Conservation (phyloP, 1,139 yeast genomes). For the Candida glucosophila region DNA sequence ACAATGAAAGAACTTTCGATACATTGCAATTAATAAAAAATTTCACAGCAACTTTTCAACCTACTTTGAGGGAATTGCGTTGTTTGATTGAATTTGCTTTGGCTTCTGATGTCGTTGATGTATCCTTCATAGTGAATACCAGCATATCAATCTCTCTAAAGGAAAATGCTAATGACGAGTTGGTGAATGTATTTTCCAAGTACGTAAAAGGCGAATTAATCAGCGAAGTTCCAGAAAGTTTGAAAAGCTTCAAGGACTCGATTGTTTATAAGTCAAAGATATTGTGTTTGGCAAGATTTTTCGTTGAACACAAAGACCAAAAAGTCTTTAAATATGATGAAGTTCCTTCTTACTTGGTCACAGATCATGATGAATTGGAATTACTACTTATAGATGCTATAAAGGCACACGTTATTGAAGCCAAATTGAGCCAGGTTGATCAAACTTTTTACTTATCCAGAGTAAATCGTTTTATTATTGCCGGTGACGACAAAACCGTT, state of each 20-base stretch:
- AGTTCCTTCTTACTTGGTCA: conserved; percentile 22
- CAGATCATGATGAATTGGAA: conserved; percentile 31
- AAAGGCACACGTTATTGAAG: conserved; percentile 38
- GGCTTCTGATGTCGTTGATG: conserved; percentile 33
- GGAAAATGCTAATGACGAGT: conserved; percentile 13
- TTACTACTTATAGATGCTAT: conserved; percentile 35
- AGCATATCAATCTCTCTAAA: conserved; percentile 28
- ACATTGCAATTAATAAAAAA: conserved; percentile 30
- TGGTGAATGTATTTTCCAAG: conserved; percentile 20
- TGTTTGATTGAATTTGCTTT: conserved; percentile 30
- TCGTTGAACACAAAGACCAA: conserved; percentile 18
- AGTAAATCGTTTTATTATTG: conserved; percentile 34
- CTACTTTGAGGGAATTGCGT: conserved; percentile 21
- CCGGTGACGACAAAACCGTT: conserved; percentile 25
- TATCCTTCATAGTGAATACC: conserved; percentile 35
- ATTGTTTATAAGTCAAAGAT: conserved; percentile 28
- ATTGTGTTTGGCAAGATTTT: conserved; percentile 34
- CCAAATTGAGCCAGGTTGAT: conserved; percentile 39
- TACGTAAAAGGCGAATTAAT: conserved; percentile 31
- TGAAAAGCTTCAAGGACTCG: conserved; percentile 15
- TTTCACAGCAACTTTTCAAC: conserved; percentile 21
- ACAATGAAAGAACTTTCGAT: conserved; percentile 16
- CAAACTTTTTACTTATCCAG: conserved; percentile 36
- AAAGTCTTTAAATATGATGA: conserved; percentile 29
- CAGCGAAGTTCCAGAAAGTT: conserved; percentile 7